These are phyloP conservation scores for Epichloe bromicola DNA, from an alignment of 2,329 filamentous ascomycete species.

Conservation along the genomic window DNA sequence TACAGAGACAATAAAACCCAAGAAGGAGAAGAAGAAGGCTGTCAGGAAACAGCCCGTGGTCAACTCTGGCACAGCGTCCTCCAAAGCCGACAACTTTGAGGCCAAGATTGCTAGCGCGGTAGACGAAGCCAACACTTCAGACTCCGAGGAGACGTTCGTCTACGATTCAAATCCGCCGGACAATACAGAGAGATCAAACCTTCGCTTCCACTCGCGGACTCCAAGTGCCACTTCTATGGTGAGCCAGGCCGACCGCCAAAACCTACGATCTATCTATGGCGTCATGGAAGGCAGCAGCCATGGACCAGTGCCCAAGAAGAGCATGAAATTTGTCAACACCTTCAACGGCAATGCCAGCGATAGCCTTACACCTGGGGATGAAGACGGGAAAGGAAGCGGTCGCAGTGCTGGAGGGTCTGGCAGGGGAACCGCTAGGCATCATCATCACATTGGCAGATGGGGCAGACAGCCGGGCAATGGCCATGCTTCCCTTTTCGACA, in stretches of 20 bases:
- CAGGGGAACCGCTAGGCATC: constrained; percentile 57
- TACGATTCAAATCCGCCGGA: constrained; percentile 94
- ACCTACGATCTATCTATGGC: constrained; percentile 52
- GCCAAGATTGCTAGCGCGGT: constrained; percentile 92
- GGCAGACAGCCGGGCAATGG: constrained; percentile 54
- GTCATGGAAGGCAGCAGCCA: constrained; percentile 46
- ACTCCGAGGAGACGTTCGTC: constrained; percentile 96
- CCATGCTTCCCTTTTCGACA: constrained; percentile 61
- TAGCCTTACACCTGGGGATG: constrained; percentile 43
- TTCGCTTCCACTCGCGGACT: constrained; percentile 81
- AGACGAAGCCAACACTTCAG: constrained; percentile 89
- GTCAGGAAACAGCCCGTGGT: constrained; percentile 62
- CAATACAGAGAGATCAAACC: constrained; percentile 41
- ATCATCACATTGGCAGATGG: constrained; percentile 63
- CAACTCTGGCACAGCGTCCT: constrained; percentile 61
- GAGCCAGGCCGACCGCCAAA: constrained; percentile 51
- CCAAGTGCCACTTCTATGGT: constrained; percentile 81
- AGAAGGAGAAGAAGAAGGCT: constrained; percentile 78
- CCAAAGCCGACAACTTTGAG: constrained; percentile 96
- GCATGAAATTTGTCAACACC: constrained; percentile 89
- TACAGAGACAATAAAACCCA: constrained; percentile 89
- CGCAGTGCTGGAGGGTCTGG: constrained; percentile 49
- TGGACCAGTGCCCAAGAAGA: constrained; percentile 51
- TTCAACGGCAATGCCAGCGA: constrained; percentile 50
- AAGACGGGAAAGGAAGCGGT: constrained; percentile 50